Conservation (phyloP, 2,329 filamentous ascomycete species). For the Orbilia javanica region DNA sequence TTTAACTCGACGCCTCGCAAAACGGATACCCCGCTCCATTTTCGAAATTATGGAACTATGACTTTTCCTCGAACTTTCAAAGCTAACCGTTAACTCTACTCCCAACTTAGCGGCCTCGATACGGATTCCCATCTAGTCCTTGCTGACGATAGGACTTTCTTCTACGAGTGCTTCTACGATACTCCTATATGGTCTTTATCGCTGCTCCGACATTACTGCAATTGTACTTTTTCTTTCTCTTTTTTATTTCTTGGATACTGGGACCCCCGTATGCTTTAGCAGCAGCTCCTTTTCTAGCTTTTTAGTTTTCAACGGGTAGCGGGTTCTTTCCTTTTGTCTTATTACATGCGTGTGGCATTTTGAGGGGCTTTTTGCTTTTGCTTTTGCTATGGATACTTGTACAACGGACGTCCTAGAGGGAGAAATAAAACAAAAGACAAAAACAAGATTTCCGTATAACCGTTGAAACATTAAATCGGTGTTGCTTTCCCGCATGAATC, state of each 20-base stretch:
- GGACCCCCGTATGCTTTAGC: slow-evolving; percentile 28
- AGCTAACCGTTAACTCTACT: slow-evolving; percentile 11
- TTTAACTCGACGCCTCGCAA: slow-evolving; percentile 29
- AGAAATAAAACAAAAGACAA: slow-evolving; percentile 5
- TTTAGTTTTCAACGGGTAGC: slow-evolving; percentile 38
- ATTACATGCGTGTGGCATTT: slow-evolving; percentile 25
- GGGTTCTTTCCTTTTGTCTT: slow-evolving; percentile 34
- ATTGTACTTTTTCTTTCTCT: slow-evolving; percentile 4
- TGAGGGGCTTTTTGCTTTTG: slow-evolving; percentile 31
- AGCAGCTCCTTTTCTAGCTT: slow-evolving; percentile 19
- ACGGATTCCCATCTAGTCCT: slow-evolving; percentile 1
- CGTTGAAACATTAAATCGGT: neutral
- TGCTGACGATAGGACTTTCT: slow-evolving; percentile 1
- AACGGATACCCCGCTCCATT: slow-evolving; percentile 45
- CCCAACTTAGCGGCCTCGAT: neutral
- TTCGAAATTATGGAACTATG: slow-evolving; percentile 16
- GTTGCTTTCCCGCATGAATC: neutral
- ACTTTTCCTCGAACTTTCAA: slow-evolving; percentile 13
- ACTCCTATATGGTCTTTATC: slow-evolving; percentile 1
- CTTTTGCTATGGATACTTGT: slow-evolving; percentile 32
- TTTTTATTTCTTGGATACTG: slow-evolving; percentile 17
- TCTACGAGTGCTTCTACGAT: slow-evolving; percentile 6
- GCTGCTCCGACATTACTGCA: neutral
- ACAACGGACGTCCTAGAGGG: slow-evolving; percentile 25
- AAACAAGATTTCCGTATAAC: slow-evolving; percentile 29